Conservation (phyloP, 768 basidiomycete species). For the Macrolepiota dolichaula region DNA sequence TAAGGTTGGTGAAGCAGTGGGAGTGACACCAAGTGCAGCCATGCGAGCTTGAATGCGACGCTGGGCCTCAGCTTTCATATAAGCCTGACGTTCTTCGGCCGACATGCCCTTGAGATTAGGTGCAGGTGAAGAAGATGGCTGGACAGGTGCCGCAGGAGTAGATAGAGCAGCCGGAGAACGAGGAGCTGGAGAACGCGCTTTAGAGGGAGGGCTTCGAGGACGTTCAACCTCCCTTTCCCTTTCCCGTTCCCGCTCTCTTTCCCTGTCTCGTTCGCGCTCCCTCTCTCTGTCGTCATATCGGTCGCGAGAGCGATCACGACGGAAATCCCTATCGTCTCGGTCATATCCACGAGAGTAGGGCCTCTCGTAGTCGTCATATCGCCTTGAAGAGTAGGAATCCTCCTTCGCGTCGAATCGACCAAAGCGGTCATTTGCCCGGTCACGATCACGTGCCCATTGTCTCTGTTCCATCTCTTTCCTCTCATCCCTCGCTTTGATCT, state of each 20-base stretch:
- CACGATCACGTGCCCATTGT: conserved; percentile 75
- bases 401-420: conserved; percentile 61
- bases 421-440: conserved; percentile 79
- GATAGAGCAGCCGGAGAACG: conserved; percentile 54
- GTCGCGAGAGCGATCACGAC: conserved; percentile 35
- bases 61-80: conserved; percentile 74
- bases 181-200: conserved; percentile 51
- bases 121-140: conserved; percentile 49
- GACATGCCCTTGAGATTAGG: conserved; percentile 77
- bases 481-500: conserved; percentile 75
- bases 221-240: conserved; percentile 36
- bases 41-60: conserved; percentile 82
- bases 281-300: conserved; percentile 30
- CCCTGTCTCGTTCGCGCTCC: conserved; percentile 19
- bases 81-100: conserved; percentile 76
- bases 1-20: conserved; percentile 40
- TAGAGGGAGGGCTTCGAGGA: conserved; percentile 44
- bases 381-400: conserved; percentile 36
- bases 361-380: conserved; percentile 47
- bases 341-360: conserved; percentile 49
- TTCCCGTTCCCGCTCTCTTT: conserved; percentile 18
- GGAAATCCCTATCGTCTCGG: conserved; percentile 22
- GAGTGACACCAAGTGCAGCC: conserved; percentile 74
- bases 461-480: conserved; percentile 74
- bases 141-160: conserved; percentile 41